Percentiles rank a stretch among this genome's conserved stretches.
These are phyloP conservation scores for Tilletia indica DNA, from an alignment of 1,284 basidiomycete genomes.

Conservation along the genomic window DNA sequence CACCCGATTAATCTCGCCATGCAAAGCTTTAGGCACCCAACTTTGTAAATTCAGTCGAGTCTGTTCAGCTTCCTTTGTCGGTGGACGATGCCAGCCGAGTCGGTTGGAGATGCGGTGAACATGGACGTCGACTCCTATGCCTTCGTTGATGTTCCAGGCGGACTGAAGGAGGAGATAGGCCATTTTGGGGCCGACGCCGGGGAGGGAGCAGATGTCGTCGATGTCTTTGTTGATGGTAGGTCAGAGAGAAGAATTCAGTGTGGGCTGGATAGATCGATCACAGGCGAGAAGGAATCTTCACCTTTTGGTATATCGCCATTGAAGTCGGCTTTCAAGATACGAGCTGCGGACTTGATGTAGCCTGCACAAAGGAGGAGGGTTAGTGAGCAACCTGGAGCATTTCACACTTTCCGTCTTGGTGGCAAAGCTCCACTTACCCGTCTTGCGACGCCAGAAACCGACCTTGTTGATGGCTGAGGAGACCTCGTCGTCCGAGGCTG, in stretches of 20 bases:
- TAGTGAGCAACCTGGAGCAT: not conserved
- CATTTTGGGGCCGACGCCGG: conserved; percentile 56
- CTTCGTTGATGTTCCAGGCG: conserved; percentile 79
- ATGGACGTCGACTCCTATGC: conserved; percentile 93
- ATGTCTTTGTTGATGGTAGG: conserved; percentile 24
- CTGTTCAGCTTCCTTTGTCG: conserved; percentile 79
- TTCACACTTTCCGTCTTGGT: not conserved
- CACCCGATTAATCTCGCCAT: conserved; percentile 45
- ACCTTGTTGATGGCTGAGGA: conserved; percentile 79
- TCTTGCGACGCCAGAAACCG: conserved; percentile 88
- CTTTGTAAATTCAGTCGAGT: conserved; percentile 60
- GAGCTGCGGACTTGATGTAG: conserved; percentile 41
- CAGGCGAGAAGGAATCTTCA: not conserved
- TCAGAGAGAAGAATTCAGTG: not conserved
- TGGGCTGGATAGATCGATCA: not conserved
- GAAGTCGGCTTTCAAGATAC: conserved; percentile 35
- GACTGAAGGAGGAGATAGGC: conserved; percentile 67
- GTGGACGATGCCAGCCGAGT: conserved; percentile 76
- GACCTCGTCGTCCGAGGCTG: conserved; percentile 67
- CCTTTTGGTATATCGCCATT: conserved; percentile 39
- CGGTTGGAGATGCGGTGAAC: conserved; percentile 93
- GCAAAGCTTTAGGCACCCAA: conserved; percentile 45
- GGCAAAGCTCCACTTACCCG: conserved; percentile 54
- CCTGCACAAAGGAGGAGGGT: not conserved
- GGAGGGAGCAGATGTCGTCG: conserved; percentile 45